These are phyloP conservation scores for Solanum bukasovii DNA, from an alignment of 257 asterid genomes.

Conservation along the genomic window DNA sequence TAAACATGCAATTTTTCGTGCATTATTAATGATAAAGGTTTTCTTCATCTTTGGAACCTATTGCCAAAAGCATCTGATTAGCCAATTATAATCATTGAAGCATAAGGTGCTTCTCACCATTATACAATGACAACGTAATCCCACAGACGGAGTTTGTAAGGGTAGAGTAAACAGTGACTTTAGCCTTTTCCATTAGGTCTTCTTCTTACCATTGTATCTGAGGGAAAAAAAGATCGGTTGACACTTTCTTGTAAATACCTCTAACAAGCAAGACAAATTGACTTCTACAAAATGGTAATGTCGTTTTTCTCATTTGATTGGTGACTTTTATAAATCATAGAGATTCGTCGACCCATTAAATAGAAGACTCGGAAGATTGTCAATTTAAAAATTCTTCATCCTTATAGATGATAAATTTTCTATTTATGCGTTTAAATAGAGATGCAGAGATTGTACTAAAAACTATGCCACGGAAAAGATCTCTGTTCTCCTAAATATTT, in stretches of 20 bases:
- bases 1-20: background rate
- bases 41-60: background rate
- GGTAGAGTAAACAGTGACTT: background rate
- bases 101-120: background rate
- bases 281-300: background rate
- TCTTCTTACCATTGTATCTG: background rate
- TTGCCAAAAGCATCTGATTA: background rate
- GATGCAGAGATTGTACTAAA: background rate
- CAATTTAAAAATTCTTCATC: background rate
- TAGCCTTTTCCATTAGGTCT: too few relatives aligned
- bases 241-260: too few relatives aligned
- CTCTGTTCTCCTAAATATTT: background rate
- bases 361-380: background rate
- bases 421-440: background rate
- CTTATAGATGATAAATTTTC: background rate
- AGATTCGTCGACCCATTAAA: background rate
- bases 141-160: too few relatives aligned
- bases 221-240: background rate
- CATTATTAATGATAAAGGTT: background rate
- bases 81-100: background rate
- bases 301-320: background rate
- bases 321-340: background rate
- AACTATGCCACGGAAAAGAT: background rate
- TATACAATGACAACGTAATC: too few relatives aligned
- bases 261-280: too few relatives aligned